These are phyloP conservation scores for Gossypium davidsonii DNA, from an alignment of 441 rosid species.

Conservation along the genomic window DNA sequence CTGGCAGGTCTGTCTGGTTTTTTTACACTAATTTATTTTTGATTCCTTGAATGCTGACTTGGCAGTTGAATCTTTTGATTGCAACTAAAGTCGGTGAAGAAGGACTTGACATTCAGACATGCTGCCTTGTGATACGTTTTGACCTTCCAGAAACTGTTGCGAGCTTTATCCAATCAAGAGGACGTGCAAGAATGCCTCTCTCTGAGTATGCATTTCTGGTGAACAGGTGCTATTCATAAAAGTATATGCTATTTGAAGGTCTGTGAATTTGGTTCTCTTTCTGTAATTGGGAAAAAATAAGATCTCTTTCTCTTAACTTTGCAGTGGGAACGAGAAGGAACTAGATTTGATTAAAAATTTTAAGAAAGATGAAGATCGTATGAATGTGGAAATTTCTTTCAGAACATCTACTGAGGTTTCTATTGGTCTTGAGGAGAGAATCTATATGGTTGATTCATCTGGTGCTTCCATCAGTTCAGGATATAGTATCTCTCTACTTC, in stretches of 20 bases:
- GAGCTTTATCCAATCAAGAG: constrained; percentile 98
- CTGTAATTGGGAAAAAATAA: constrained; percentile 8
- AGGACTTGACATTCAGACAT: constrained; percentile 96
- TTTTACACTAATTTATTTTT: background rate
- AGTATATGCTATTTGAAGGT: constrained; percentile 15
- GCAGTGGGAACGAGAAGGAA: constrained; percentile 76
- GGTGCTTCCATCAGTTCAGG: constrained; percentile 83
- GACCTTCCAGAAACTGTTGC: constrained; percentile 97
- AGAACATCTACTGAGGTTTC: constrained; percentile 63
- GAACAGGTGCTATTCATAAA: constrained; percentile 53
- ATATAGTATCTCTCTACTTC: constrained; percentile 74
- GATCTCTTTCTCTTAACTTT: constrained; percentile 24
- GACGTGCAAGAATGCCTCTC: constrained; percentile 97
- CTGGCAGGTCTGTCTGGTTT: background rate
- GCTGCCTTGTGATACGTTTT: constrained; percentile 95
- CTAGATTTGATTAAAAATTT: constrained; percentile 62
- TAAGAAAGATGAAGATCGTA: constrained; percentile 50
- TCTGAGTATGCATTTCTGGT: constrained; percentile 97
- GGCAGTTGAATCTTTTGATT: constrained; percentile 87
- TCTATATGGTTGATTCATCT: constrained; percentile 62
- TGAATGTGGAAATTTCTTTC: constrained; percentile 65
- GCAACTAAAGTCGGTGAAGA: constrained; percentile 99
- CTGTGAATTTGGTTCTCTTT: constrained; percentile 14
- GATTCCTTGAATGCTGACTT: constrained; percentile 7
- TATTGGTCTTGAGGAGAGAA: constrained; percentile 43